A percentile compares a stretch with the other conserved stretches of the same genome.
These are phyloP conservation scores for Jamesozyma hellenica DNA, from an alignment of 805 yeast species.

Conservation along the genomic window DNA sequence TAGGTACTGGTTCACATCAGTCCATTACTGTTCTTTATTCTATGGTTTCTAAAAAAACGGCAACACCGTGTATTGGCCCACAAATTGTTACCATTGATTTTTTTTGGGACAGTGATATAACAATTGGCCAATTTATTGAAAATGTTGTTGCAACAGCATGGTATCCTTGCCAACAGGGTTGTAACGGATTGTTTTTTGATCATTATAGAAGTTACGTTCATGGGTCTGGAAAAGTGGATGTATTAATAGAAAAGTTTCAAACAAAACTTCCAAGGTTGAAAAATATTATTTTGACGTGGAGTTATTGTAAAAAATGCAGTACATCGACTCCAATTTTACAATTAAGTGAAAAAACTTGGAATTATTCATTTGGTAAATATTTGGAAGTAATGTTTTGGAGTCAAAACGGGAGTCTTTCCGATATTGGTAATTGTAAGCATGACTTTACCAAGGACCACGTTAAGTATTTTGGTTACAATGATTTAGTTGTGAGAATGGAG, in stretches of 20 bases:
- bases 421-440: constrained; percentile 62
- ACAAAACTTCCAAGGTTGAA: constrained; percentile 50
- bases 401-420: constrained; percentile 41
- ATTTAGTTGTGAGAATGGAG: constrained; percentile 69
- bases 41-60: constrained; percentile 69
- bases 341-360: constrained; percentile 82
- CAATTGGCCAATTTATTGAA: constrained; percentile 83
- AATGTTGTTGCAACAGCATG: constrained; percentile 59
- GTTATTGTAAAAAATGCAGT: constrained; percentile 73
- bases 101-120: constrained; percentile 83
- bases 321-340: constrained; percentile 66
- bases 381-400: constrained; percentile 80
- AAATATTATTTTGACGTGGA: constrained; percentile 79
- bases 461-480: constrained; percentile 74
- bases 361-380: constrained; percentile 86
- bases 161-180: constrained; percentile 67
- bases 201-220: constrained; percentile 86
- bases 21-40: constrained; percentile 70
- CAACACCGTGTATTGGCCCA: constrained; percentile 92
- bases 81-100: constrained; percentile 72
- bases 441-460: constrained; percentile 74
- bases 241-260: constrained; percentile 53
- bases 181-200: constrained; percentile 58
- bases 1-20: constrained; percentile 67
- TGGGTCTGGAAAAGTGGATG: constrained; percentile 73